Base-by-base conservation (phyloP, 2,329 filamentous ascomycete genomes). In the Diaporthe nobilis region DNA sequence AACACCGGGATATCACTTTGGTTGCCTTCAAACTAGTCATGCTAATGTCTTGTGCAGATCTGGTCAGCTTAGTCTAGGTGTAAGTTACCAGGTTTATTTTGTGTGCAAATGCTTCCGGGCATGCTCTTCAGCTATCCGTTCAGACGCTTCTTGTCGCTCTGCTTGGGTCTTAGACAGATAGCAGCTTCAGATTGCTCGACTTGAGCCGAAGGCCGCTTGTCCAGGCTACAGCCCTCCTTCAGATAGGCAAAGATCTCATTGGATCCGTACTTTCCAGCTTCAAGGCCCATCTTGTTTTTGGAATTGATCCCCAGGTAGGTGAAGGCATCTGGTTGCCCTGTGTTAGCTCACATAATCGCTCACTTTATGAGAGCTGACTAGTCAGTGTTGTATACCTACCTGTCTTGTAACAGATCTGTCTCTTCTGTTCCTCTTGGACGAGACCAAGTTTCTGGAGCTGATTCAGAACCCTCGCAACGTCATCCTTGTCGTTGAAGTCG, bases 341-440 rank as follows among this genome's bases (percentile, higher is more conserved):
- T 28, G 28, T 67, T 7, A 67, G 61, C 28, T 51, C 12, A 17
- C 22, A 1, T 37, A 5, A 8, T 65, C 28, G 1, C 17, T 7
- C 17, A 15, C 17, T 2, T 13, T 15, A 10, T 22, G 4, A 34
- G 9, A n/a, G 10, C 61, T 22, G 61, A 6, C 17, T 3, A 10
- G 15, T 22, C n/a, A 47, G 39, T 8, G 9, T 7, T 25, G 34
- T 42, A 20, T 3, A 51, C 44, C 12, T 51, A 49, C 42, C 61
- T 3, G 61, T 67, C 61, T 49, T 67, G 25, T 51, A 67, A 20
- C 61, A 67, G 28, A 67, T 67, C 28, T 67, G 61, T 25, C 3
- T 67, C 44, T 67, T 67, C 28, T 67, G 61, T 25, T 10, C 37
- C 61, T 67, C 20, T 20, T 44, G 44, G 20, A 67, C 44, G 10